Evolutionary conservation across 441 rosid genomes (phyloP).

Genomic region (Lepidium campestre): DNA sequence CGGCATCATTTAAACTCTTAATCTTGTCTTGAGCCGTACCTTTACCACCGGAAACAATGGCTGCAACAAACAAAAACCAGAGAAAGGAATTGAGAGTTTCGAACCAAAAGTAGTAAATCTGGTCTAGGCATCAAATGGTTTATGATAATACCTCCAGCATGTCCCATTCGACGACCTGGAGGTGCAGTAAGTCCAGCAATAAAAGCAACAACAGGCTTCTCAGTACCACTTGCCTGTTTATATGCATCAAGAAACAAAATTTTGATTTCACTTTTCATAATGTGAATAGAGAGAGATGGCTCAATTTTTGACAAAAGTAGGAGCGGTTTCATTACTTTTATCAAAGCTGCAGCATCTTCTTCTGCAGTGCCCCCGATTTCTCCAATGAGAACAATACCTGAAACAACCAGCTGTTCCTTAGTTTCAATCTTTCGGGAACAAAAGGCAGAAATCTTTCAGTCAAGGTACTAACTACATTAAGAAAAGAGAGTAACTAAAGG

Average conservation of each 20-base stretch:
- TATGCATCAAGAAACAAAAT: slow-evolving; percentile 7
- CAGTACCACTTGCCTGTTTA: slow-evolving; percentile 86
- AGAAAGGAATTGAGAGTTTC: not conserved
- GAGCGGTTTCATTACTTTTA: slow-evolving; percentile 43
- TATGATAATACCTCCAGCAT: slow-evolving; percentile 81
- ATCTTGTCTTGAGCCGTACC: slow-evolving; percentile 96
- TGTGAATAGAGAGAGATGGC: not conserved
- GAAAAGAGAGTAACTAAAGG: not conserved
- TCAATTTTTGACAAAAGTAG: not conserved
- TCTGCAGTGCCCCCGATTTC: slow-evolving; percentile 97
- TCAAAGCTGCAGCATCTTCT: slow-evolving; percentile 89
- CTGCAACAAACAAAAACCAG: slow-evolving; percentile 33
- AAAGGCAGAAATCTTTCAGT: not conserved
- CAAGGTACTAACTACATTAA: not conserved
- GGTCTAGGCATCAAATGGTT: not conserved
- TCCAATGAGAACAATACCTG: slow-evolving; percentile 83
- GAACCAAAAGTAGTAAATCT: not conserved
- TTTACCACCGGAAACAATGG: slow-evolving; percentile 94
- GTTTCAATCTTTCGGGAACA: not conserved
- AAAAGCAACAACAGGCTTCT: slow-evolving; percentile 93
- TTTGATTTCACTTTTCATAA: not conserved
- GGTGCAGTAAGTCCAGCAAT: slow-evolving; percentile 99
- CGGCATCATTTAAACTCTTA: slow-evolving; percentile 75
- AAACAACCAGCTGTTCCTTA: slow-evolving; percentile 17
- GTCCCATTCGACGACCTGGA: slow-evolving; percentile 99